A percentile compares a stretch with the other conserved stretches of the same genome.
Evolutionary conservation across 768 basidiomycete genomes (phyloP).

Genomic region (Kwoniella shandongensis): DNA sequence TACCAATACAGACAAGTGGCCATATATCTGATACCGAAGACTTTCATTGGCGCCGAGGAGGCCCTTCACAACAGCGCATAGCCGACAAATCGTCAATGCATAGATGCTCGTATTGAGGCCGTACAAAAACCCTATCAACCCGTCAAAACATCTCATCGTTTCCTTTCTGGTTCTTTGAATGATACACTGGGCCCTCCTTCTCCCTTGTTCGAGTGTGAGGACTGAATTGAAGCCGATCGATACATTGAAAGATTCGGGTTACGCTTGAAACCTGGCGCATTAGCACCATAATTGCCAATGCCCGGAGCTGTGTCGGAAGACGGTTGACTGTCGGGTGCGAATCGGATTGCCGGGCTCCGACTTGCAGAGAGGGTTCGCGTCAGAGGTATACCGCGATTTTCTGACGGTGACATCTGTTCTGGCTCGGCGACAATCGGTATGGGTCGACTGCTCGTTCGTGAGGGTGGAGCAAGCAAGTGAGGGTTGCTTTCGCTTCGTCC

Average conservation of each 20-base stretch:
- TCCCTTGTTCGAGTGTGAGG: background rate
- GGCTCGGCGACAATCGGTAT: constrained; percentile 12
- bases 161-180: constrained; percentile 22
- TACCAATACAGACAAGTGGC: no score
- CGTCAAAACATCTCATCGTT: background rate
- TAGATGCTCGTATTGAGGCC: background rate
- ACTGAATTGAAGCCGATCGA: constrained; percentile 27
- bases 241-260: constrained; percentile 43
- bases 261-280: constrained; percentile 35
- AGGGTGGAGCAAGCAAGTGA: constrained; percentile 3
- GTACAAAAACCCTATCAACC: background rate
- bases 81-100: background rate
- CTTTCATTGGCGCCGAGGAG: no score
- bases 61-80: no score
- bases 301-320: constrained; percentile 48
- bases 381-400: constrained; percentile 10
- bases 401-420: background rate
- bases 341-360: constrained; percentile 37
- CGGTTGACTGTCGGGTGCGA: constrained; percentile 36
- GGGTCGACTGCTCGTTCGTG: constrained; percentile 1
- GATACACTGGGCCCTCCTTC: constrained; percentile 31
- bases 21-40: no score
- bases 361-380: constrained; percentile 24
- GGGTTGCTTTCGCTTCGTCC: constrained; percentile 7
- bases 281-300: constrained; percentile 34